Base-by-base conservation (phyloP, 495 filamentous ascomycete species). In the Bryoglossum gracile region DNA sequence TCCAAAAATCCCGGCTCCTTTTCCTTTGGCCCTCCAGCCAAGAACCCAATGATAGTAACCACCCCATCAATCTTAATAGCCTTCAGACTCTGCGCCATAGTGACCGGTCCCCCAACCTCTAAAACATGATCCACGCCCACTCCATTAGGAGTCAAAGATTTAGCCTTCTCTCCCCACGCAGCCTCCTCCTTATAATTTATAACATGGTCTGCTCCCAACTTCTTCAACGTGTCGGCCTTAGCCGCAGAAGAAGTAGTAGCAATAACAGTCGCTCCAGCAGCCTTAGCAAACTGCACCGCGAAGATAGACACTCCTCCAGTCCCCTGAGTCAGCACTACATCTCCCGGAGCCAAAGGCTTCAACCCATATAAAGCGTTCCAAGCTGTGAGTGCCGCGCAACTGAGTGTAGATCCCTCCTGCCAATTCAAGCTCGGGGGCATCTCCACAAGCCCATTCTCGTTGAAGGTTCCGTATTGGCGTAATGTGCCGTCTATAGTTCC, bases 291-390 rank as follows among this genome's bases (percentile, higher is more conserved):
- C 75, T 89, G 83, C 43, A 91, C 53, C 13, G 73, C 84, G 57
- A 92, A 91, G 9, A 89, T 75, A 51, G 77, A 82, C 9, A 94
- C 87, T 51, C 87, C 87, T 2, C 88, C 87, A 4, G 86, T 90
- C 22, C 88, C 88, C 58, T 90, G 84, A 3, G 84, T 83, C 17
- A 94, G 63, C 1, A 94, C 84, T 3, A 64, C 70, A 43, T 91
- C 70, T 1, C 87, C 88, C 0, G 82, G 78, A 62, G 74, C 77
- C 46, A 92, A 53, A 0, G 65, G 58, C 62, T 72, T 80, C 28
- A 90, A 51, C 0, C 86, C 88, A 51, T 85, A 92, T 3, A 94
- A 67, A 5, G 78, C 84, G 51, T 92, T 92, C 87, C 88, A 94
- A 10, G 78, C 80, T 3, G 88, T 92, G 39, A 92, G 53, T 1